phyloP scores from a whole-genome alignment of 192 early-diverging fungal species.

The Coemansia sp. region DNA sequence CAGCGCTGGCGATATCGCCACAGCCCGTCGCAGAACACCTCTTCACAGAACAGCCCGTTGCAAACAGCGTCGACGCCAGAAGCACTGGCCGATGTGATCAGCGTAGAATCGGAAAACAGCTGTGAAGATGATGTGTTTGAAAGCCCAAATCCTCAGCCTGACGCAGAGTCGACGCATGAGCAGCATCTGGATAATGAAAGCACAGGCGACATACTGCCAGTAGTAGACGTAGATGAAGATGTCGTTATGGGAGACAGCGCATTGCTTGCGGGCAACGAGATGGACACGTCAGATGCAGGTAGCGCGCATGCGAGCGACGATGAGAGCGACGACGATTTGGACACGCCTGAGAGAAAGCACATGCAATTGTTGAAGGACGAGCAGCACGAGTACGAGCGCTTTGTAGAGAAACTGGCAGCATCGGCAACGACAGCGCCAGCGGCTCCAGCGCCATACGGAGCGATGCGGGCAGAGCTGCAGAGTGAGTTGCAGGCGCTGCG shows the following conservation, averaged over 20 bases:
- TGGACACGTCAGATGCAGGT: not conserved
- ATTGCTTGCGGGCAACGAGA: not conserved
- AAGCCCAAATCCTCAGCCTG: not conserved
- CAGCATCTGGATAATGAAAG: not conserved
- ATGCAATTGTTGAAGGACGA: slow-evolving; percentile 47
- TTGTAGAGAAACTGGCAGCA: slow-evolving; percentile 45
- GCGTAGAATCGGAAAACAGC: slow-evolving; percentile 14
- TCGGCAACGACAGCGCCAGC: not conserved
- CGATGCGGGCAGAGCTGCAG: slow-evolving; percentile 34
- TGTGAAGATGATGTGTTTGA: slow-evolving; percentile 10
- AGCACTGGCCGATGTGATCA: slow-evolving; percentile 8
- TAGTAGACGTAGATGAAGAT: not conserved
- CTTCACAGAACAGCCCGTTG: not conserved
- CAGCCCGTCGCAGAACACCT: not conserved
- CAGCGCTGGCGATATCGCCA: slow-evolving; percentile 31
- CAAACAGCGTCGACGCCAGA: not conserved
- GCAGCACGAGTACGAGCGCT: slow-evolving; percentile 65
- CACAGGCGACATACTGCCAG: not conserved
- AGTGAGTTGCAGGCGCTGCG: slow-evolving; percentile 32
- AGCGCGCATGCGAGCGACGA: slow-evolving; percentile 20
- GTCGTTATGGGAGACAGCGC: not conserved
- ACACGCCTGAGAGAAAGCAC: slow-evolving; percentile 15
- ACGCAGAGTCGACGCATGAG: not conserved
- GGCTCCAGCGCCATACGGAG: slow-evolving; percentile 1
- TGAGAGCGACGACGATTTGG: slow-evolving; percentile 48